Base-by-base conservation (phyloP, 352 stramenopile species). In the Blastocystis sp. region DNA sequence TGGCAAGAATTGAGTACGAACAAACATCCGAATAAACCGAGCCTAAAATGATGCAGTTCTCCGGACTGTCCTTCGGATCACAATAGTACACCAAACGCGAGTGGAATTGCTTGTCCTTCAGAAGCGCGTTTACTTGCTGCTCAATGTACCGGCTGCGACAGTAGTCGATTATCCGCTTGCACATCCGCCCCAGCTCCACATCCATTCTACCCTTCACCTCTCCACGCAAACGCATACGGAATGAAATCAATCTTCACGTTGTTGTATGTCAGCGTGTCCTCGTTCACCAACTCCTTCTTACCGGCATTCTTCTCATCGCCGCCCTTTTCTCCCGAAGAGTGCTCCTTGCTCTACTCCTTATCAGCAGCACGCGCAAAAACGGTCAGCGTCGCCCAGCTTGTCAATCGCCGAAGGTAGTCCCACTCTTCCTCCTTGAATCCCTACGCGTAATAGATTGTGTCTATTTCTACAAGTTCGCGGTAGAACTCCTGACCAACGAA, bases 191-290 rank as follows among this genome's bases (percentile, higher is more conserved):
- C 6, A 84, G 17, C 28, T 70, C 57, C 9, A 59, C 28, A 70
- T 84, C 74, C 54, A 84, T 34, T 1, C 71, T 81, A 65, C 34
- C 28, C 42, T 19, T 81, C n/a, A 66, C 34, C 10, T 10, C 28
- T 66, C 14, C 4, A 14, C 43, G 4, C 14, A 40, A 24, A 40
- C 14, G 48, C 28, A 10, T 48, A 81, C 71, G 52, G n/a, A 11
- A 84, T 43, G 45, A 57, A 84, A 17, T 84, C 74, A 52, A 84
- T 84, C 28, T 84, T 84, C 48, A 84, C 74, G 19, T n/a, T 19
- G 45, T 84, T 84, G 0, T 38, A 48, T 14, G 74, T 84, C 24
- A 84, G 48, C 54, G 57, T 84, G 3, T 84, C 74, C 57, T 84
- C 74, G 43, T 84, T 68, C n/a, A 43, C 74, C 6, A 57, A 17